Evolutionary conservation across 2,329 filamentous ascomycete genomes (phyloP), one percentile per base, ranked within the genome.

Genomic region (Fusarium tjaetaba): DNA sequence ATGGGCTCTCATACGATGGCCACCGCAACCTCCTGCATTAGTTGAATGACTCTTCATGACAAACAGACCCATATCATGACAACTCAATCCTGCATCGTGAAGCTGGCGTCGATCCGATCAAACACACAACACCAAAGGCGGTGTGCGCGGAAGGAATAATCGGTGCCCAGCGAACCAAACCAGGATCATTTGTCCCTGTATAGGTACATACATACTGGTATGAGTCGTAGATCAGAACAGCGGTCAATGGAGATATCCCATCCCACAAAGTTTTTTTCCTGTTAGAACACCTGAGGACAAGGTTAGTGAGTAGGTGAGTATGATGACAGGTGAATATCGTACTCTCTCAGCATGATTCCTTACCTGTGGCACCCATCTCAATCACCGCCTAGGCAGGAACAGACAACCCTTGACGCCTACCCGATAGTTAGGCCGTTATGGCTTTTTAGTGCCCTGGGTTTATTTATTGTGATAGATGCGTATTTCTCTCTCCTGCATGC

Each of bases 151-250:
- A 65, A 70, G 45, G 38, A 36, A 68, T 32, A 53, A 24, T 55
- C 57, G 45, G 56, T 71, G 67, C 55, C 56, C 45, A 68, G 45
- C 42, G 41, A 55, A 60, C 56, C 67, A 57, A 53, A 38, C 60
- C 57, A 70, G 66, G 65, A 57, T 73, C 49, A 38, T 73, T 73
- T 57, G 48, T 57, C 42, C 46, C 57, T 67, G 70, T 52, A 62
- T 41, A 51, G n/a, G 30, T 51, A 36, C 30, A 49, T 51, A 28
- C 41, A 58, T 56, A 42, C 39, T 45, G 61, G 51, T 59, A 42
- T 46, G 49, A 70, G 51, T 62, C 59, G 52, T 66, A 53, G 32
- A 46, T 48, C 32, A 58, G 62, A 73, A 73, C 66, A 67, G 71
- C 71, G 71, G 71, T 73, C 71, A 70, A 60, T 30, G 42, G 48